Evolutionary conservation across 139 green algal genomes (phyloP).

Genomic region (Chlorella sorokiniana): DNA sequence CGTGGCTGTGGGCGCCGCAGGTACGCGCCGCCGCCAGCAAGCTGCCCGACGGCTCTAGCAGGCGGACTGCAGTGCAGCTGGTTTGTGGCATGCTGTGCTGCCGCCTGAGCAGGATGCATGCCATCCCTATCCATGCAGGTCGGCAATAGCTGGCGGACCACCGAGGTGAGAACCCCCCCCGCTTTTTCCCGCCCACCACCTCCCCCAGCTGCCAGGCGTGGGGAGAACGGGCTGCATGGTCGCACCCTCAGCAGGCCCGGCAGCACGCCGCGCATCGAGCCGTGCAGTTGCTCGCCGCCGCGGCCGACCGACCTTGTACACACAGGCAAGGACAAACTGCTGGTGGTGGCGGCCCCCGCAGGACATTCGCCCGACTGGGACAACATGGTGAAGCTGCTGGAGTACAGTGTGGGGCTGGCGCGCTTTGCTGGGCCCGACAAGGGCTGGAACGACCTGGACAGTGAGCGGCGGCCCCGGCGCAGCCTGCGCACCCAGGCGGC

Average conservation of each 20-base stretch:
- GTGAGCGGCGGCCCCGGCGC: not conserved
- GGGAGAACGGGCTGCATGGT: too few relatives aligned
- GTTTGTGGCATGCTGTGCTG: not conserved
- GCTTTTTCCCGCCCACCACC: not conserved
- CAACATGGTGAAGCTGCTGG: constrained; percentile 44
- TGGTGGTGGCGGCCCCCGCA: too few relatives aligned
- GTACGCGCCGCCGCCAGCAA: constrained; percentile 4
- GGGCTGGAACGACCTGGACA: constrained; percentile 75
- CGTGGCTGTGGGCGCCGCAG: constrained; percentile 70
- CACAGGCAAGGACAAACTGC: too few relatives aligned
- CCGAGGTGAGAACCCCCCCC: not conserved
- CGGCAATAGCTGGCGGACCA: constrained; percentile 14
- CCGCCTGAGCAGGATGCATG: not conserved
- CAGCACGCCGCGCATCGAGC: too few relatives aligned
- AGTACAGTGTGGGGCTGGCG: constrained; percentile 52
- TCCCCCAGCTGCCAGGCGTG: not conserved
- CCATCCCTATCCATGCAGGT: not conserved
- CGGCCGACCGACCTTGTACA: too few relatives aligned
- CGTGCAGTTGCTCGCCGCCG: too few relatives aligned
- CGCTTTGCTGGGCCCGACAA: constrained; percentile 58
- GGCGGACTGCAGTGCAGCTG: not conserved
- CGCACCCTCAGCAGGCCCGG: too few relatives aligned
- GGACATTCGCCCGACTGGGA: constrained; percentile 55
- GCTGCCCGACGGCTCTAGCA: not conserved
- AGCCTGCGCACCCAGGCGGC: too few relatives aligned